Evolutionary conservation across 352 stramenopile species (phyloP), one percentile per base, ranked within the genome.

Genomic region (Plasmopara halstedii): DNA sequence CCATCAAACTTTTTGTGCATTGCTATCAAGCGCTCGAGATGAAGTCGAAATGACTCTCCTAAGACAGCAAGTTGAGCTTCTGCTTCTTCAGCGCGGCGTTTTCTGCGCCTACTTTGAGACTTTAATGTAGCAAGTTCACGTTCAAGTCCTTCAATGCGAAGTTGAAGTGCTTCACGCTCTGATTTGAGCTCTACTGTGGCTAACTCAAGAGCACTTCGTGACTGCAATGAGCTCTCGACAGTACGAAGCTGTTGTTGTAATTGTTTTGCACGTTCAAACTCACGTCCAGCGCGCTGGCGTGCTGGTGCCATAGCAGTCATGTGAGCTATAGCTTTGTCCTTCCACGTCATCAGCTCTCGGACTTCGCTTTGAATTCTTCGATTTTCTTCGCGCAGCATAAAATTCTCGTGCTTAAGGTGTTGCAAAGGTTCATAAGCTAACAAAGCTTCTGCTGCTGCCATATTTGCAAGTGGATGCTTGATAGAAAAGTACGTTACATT

Each of bases 331-430:
- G 74, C 70, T 34, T 69, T 71, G 22, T 83, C 74, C 40, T 86
- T 86, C 74, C 74, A 86, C 0, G 35, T 51, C 40, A 82, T 50
- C 31, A 86, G 40, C 50, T 84, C 74, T 19, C 58, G 58, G 21
- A 84, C 58, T 34, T 86, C 59, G 19, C 54, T 72, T 14, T 67
- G 64, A 37, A 81, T 27, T 33, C 62, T 50, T 2, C 65, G 58
- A 37, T 77, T 82, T 53, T 83, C 66, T 23, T 83, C 70, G 14
- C 70, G 73, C 21, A 85, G 44, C 19, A 78, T 58, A 43, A 74
- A 85, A 58, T 85, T 85, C 21, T 77, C 68, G 40, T 78, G 72
- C 50, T 85, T 61, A 2, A 85, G 58, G 33, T 76, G 60, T 34
- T 76, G 57, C 50, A 85, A 53, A 3, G 70, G 70, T 56, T 82